Evolutionary conservation across 2,329 filamentous ascomycete species (phyloP).

Genomic region (Aureobasidium pullulans): DNA sequence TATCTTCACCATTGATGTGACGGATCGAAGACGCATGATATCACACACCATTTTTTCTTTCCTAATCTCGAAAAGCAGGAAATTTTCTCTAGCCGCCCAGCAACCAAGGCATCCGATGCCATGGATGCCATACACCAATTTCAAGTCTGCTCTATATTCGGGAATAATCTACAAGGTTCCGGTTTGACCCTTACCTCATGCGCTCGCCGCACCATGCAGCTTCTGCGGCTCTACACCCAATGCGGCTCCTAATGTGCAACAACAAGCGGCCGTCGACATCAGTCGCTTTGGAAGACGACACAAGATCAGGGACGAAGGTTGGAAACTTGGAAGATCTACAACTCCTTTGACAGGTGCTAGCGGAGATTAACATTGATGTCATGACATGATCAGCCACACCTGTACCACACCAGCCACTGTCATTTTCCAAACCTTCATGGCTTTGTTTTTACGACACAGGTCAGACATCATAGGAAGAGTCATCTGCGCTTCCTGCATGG

Average conservation of each 20-base stretch:
- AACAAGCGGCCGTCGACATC: background rate
- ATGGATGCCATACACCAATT: background rate
- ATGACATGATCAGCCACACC: conserved; percentile 4
- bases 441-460: background rate
- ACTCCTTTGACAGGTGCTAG: conserved; percentile 3
- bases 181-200: background rate
- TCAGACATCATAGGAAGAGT: background rate
- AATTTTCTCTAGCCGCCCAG: background rate
- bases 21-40: background rate
- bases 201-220: background rate
- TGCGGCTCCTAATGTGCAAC: background rate
- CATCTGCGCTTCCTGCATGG: background rate
- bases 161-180: background rate
- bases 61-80: background rate
- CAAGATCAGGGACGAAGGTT: background rate
- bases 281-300: background rate
- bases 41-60: background rate
- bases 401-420: background rate
- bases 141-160: background rate
- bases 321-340: conserved; percentile 12
- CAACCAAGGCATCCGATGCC: conserved; percentile 1
- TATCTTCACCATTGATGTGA: background rate
- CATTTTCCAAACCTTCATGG: background rate
- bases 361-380: conserved; percentile 4
- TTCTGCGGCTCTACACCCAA: background rate